Conservation (phyloP, 2,329 filamentous ascomycete species). For the Beauveria medogensis region DNA sequence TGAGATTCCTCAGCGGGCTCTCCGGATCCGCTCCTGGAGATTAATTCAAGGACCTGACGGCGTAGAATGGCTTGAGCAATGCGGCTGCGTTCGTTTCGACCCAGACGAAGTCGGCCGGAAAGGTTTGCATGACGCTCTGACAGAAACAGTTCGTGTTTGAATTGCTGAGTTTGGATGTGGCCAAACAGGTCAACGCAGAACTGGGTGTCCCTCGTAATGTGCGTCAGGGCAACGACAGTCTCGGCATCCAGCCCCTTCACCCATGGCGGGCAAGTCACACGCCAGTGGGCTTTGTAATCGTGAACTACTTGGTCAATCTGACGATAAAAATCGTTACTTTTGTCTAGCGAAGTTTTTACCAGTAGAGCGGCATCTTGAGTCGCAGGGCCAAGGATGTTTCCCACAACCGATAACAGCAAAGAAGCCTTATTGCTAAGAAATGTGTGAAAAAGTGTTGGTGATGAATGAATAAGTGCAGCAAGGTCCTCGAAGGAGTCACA, state of each 20-base stretch:
- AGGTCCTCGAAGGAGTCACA: background rate
- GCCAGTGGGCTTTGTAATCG: background rate
- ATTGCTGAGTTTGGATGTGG: background rate
- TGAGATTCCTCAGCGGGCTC: too few species aligned
- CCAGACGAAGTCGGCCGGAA: background rate
- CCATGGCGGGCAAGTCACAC: background rate
- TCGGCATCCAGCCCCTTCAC: background rate
- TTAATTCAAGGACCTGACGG: background rate
- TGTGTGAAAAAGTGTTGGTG: background rate
- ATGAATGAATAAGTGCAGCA: background rate
- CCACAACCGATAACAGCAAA: background rate
- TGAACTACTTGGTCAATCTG: background rate
- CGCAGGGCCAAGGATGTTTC: background rate
- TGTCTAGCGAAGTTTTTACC: too few species aligned
- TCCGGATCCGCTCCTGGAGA: too few species aligned
- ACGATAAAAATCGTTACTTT: background rate
- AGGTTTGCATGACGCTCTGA: background rate
- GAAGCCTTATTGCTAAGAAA: background rate
- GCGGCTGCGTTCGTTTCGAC: background rate
- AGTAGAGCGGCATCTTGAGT: background rate
- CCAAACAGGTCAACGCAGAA: background rate
- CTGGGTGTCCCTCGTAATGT: background rate
- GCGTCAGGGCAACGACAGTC: background rate
- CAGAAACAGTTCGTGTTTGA: background rate
- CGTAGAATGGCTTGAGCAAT: background rate